Evolutionary conservation across 108 stramenopile genomes (phyloP), one percentile per base, ranked within the genome.

Genomic region (Epithemia pelagica): DNA sequence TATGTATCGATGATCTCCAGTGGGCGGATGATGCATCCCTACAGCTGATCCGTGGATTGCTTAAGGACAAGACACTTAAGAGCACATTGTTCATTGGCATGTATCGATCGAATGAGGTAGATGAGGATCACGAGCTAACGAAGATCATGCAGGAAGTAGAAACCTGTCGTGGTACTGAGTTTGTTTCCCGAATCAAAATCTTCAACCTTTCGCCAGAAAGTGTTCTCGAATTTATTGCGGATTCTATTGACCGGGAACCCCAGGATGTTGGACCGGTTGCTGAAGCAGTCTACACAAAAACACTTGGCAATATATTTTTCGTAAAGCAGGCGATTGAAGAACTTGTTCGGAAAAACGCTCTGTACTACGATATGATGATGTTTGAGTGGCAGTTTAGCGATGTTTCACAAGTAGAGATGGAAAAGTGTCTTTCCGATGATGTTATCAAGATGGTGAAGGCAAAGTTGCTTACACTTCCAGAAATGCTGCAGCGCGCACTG

Each of bases 1-100:
- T 82, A 30, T 82, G 83, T 66, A n/a, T 79, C 30, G 82, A 83
- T 66, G 85, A 86, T 59, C 33, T 86, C 22, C 85, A 86, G 52
- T 86, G 85, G 85, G 78, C 80, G 1, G 85, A 86, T 69, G 32
- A 59, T 8, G 58, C 66, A 1, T 79, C 75, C 7, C 64, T 83
- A 18, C 75, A 76, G 52, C 30, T 70, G 26, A 30, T 70, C n/a
- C 32, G n/a, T 23, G 29, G 28, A 23, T 19, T 70, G 28, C 33
- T 46, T 46, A 46, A 5, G 5, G 37, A 61, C 26, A 65, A n/a
- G 19, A 19, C 52, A 19, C 27, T 76, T 21, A 28, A 55, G 7
- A 61, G 72, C 46, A 29, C 15, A 10, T 15, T 46, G 5, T 46
- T 46, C 15, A 46, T 46, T 46, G 37, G 37, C 5, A 15, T 15